Evolutionary conservation across 768 basidiomycete genomes (phyloP).

Genomic region (Boletus barrowsii): DNA sequence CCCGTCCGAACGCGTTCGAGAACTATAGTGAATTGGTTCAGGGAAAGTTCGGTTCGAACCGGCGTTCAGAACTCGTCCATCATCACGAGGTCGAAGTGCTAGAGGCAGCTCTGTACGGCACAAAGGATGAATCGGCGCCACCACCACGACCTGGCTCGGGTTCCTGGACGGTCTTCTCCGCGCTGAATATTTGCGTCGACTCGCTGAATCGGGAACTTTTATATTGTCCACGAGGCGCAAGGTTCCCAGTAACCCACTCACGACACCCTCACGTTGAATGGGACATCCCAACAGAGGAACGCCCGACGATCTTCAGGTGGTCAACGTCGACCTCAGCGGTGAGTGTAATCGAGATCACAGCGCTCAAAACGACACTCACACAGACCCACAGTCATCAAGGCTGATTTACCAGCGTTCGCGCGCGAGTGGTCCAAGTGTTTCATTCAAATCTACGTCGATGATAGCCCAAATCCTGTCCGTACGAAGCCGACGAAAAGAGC

Average conservation of each 20-base stretch:
- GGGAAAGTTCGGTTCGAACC: no score
- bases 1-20: no score
- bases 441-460: constrained; percentile 19
- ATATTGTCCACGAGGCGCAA: background rate
- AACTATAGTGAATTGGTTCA: no score
- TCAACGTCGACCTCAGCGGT: constrained; percentile 24
- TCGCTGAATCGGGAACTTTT: background rate
- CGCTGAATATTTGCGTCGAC: background rate
- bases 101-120: no score
- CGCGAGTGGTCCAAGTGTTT: constrained; percentile 25
- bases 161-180: background rate
- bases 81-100: no score
- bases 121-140: background rate
- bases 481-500: constrained; percentile 18
- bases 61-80: no score
- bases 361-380: background rate
- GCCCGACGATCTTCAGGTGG: constrained; percentile 16
- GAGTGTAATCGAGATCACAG: background rate
- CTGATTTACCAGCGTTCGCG: constrained; percentile 19
- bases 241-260: background rate
- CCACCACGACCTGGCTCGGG: background rate
- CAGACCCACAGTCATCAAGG: constrained; percentile 19
- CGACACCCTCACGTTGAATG: background rate
- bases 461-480: constrained; percentile 5
- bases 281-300: background rate